Percentiles rank a stretch among this genome's conserved stretches.
These are phyloP conservation scores for Mortierella sp. DNA, from an alignment of 371 early-diverging fungal species.

Conservation along the genomic window DNA sequence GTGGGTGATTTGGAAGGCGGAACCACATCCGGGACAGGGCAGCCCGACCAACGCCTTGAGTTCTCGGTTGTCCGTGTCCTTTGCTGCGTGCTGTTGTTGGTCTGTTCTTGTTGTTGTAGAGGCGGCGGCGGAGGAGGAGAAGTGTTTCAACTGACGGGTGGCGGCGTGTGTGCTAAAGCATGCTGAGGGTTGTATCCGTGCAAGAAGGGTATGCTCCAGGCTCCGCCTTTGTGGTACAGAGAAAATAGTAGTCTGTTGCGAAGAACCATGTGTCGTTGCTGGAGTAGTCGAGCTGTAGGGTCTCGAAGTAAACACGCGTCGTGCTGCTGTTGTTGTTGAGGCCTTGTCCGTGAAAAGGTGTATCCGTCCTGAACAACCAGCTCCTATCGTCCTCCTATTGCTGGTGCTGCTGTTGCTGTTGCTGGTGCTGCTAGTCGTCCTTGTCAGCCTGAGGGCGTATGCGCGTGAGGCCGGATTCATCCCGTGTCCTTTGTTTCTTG, in stretches of 20 bases:
- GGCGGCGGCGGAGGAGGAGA: not conserved
- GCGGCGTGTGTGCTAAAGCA: not conserved
- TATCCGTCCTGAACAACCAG: too few species aligned
- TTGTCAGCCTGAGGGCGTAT: conserved; percentile 4
- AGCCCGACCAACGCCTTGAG: conserved; percentile 26
- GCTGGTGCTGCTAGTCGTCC: not conserved
- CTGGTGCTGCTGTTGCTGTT: not conserved
- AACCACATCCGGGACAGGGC: conserved; percentile 54
- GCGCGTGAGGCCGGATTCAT: not conserved
- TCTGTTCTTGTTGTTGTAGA: too few species aligned
- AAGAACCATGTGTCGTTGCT: not conserved
- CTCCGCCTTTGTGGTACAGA: too few species aligned
- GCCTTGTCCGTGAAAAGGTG: not conserved
- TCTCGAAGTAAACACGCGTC: not conserved
- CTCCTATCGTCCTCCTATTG: too few species aligned
- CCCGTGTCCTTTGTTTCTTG: not conserved
- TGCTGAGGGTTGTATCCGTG: conserved; percentile 1
- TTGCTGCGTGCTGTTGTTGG: not conserved
- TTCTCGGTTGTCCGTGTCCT: not conserved
- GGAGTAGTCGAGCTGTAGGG: not conserved
- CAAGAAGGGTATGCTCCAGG: not conserved
- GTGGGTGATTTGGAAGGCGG: conserved; percentile 31
- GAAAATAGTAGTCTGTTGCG: too few species aligned
- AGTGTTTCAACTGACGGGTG: not conserved
- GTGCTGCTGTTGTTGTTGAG: not conserved